Conservation (phyloP, 805 yeast genomes). For the Candida methanosorbosa region DNA sequence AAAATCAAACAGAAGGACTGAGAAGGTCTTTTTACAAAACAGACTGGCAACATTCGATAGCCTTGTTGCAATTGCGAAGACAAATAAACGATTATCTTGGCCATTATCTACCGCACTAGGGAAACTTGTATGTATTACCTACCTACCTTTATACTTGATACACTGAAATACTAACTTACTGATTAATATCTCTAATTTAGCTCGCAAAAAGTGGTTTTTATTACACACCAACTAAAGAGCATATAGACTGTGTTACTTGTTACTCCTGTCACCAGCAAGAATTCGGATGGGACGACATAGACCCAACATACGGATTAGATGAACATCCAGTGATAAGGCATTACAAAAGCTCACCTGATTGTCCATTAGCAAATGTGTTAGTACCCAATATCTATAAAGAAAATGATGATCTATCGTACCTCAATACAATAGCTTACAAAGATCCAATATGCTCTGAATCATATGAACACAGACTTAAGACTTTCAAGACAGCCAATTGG, state of each 20-base stretch:
- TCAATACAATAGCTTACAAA: no score
- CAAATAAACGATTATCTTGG: no score
- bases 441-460: no score
- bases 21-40: no score
- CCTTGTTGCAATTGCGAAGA: no score
- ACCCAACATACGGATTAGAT: background rate
- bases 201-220: slow-evolving; percentile 55
- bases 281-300: slow-evolving; percentile 41
- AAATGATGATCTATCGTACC: no score
- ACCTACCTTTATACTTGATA: no score
- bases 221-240: slow-evolving; percentile 40
- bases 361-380: slow-evolving; percentile 13
- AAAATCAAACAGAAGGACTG: no score
- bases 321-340: slow-evolving; percentile 11
- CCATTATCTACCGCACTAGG: background rate
- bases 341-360: slow-evolving; percentile 17
- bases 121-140: background rate
- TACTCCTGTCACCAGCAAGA: slow-evolving; percentile 45
- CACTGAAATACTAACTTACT: no score
- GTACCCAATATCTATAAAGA: slow-evolving; percentile 11
- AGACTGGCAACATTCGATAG: no score
- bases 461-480: slow-evolving; percentile 25
- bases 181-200: no score
- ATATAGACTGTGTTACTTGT: slow-evolving; percentile 48
- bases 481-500: slow-evolving; percentile 35